These are phyloP conservation scores for Albophoma yamanashiensis DNA, from an alignment of 2,329 filamentous ascomycete genomes.

Conservation along the genomic window DNA sequence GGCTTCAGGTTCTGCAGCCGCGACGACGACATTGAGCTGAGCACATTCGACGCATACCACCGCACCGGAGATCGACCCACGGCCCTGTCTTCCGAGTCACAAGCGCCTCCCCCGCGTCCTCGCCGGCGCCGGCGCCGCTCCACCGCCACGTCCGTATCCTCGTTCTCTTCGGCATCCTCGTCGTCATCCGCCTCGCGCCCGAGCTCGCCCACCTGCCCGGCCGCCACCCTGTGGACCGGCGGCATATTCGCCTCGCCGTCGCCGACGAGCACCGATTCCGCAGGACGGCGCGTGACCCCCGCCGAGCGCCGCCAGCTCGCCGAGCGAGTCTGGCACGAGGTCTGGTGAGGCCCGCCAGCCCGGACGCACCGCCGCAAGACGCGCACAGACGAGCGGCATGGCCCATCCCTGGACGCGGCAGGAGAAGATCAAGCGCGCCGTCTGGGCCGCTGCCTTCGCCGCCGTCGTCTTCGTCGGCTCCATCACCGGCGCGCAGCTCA, in stretches of 20 bases:
- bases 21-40: slow-evolving; percentile 3
- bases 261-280: background rate
- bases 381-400: background rate
- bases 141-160: background rate
- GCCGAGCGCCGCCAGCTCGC: slow-evolving; percentile 11
- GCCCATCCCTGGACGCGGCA: slow-evolving; percentile 15
- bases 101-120: background rate
- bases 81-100: background rate
- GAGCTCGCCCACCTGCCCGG: background rate
- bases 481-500: slow-evolving; percentile 38
- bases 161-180: background rate
- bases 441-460: slow-evolving; percentile 32
- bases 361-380: background rate
- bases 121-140: background rate
- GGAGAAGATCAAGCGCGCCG: slow-evolving; percentile 21
- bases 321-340: slow-evolving; percentile 14
- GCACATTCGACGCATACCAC: background rate
- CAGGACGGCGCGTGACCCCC: slow-evolving; percentile 7
- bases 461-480: slow-evolving; percentile 35
- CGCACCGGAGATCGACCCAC: background rate
- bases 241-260: background rate
- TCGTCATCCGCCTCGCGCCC: slow-evolving; percentile 1
- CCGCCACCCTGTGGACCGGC: background rate
- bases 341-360: slow-evolving; percentile 10
- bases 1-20: background rate